Percentiles rank a stretch among this genome's conserved stretches.
Conservation (phyloP, 441 rosid species). For the Melastoma candidum region DNA sequence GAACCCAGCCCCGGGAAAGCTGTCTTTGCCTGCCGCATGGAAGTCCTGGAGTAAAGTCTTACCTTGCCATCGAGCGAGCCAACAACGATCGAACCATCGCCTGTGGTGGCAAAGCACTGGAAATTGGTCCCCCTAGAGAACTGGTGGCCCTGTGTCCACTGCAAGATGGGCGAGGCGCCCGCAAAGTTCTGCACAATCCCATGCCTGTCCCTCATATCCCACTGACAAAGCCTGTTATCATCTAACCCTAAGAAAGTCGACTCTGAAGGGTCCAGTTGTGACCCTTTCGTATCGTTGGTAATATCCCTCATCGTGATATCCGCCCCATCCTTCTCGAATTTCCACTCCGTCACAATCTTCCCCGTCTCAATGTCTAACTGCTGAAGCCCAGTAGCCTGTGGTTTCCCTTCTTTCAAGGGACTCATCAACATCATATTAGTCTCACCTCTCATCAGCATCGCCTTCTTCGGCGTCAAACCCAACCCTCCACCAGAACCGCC, state of each 20-base stretch:
- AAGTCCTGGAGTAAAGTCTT: conserved; percentile 53
- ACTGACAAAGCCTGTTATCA: conserved; percentile 64
- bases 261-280: conserved; percentile 71
- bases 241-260: conserved; percentile 64
- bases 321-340: conserved; percentile 58
- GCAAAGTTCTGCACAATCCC: conserved; percentile 56
- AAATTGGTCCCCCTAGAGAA: conserved; percentile 67
- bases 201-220: conserved; percentile 67
- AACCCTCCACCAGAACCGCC: background rate
- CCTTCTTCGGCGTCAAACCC: conserved; percentile 39
- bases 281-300: conserved; percentile 51
- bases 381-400: conserved; percentile 41
- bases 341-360: conserved; percentile 69
- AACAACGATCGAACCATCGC: conserved; percentile 66
- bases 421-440: conserved; percentile 75
- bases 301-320: conserved; percentile 57
- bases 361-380: conserved; percentile 63
- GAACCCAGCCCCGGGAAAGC: conserved; percentile 77
- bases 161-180: conserved; percentile 42
- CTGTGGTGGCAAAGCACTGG: conserved; percentile 64
- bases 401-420: conserved; percentile 49
- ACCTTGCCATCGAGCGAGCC: conserved; percentile 71
- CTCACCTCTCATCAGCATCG: conserved; percentile 64
- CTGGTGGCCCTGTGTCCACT: conserved; percentile 73
- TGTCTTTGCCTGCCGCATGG: conserved; percentile 66